Percentiles rank a stretch among this genome's conserved stretches.
Evolutionary conservation across 1,284 basidiomycete genomes (phyloP).

Genomic region (Stereum hirsutum): DNA sequence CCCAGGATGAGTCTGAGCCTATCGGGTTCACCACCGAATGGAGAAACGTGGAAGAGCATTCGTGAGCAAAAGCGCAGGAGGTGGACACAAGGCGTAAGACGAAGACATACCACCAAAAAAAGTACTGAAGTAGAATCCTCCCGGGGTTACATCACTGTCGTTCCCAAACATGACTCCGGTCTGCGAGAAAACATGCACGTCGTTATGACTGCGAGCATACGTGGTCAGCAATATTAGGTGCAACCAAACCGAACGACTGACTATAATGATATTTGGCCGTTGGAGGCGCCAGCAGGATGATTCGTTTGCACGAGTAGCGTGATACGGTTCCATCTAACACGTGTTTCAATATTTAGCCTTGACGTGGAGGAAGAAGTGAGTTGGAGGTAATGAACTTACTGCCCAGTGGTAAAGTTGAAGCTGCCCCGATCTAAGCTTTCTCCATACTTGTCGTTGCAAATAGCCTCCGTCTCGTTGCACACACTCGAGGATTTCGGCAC

Average conservation of each 20-base stretch:
- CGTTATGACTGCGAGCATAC: constrained; percentile 38
- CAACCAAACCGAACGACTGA: too few species aligned
- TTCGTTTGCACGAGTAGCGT: constrained; percentile 52
- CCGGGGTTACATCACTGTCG: constrained; percentile 31
- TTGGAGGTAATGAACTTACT: constrained; percentile 37
- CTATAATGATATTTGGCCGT: constrained; percentile 51
- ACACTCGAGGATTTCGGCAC: constrained; percentile 39
- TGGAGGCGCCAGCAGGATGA: constrained; percentile 40
- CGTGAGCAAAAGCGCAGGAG: constrained; percentile 1
- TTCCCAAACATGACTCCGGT: constrained; percentile 43
- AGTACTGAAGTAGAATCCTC: constrained; percentile 59
- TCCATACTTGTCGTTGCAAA: constrained; percentile 34
- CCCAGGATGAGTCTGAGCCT: constrained; percentile 58
- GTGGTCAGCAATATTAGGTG: neutral
- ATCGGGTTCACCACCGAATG: constrained; percentile 65
- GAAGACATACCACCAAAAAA: constrained; percentile 47
- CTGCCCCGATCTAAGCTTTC: constrained; percentile 30
- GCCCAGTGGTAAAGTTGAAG: constrained; percentile 33
- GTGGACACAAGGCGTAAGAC: neutral
- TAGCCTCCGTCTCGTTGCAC: constrained; percentile 15
- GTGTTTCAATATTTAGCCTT: neutral
- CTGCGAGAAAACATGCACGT: constrained; percentile 40
- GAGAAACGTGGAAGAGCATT: constrained; percentile 47
- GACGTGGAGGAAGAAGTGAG: neutral
- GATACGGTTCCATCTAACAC: constrained; percentile 48